Evolutionary conservation across 176 grass and related monocot genomes (phyloP), one percentile per base, ranked within the genome.

Genomic region (Phragmites australis): DNA sequence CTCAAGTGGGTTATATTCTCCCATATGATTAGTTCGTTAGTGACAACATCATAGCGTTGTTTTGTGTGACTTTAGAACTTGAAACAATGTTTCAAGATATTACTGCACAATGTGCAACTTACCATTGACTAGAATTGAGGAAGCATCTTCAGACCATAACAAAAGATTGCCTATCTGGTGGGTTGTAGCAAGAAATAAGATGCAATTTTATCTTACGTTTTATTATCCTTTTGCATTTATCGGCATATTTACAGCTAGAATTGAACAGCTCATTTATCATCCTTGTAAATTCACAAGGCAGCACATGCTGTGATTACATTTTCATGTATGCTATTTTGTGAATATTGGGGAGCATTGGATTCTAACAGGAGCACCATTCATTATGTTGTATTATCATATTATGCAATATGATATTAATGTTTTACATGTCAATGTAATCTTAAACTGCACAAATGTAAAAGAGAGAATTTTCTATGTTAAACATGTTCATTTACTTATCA

Each of bases 101-200:
- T 48, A 12, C 23, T 32, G 14, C 9, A 17, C 27, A 68, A 12
- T 68, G 6, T 67, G 10, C 19, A 57, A 66, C 32, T 62, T 63
- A 78, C 32, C 66, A 53, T 78, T 19, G 23, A 65, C 19, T 79
- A 54, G 8, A 47, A 34, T 64, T 71, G 19, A 27, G 40, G 47
- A 75, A 53, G 58, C 70, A 19, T 64, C 8, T 72, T 72, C 16
- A 5, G 44, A 63, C 4, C 37, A 31, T 44, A 63, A 23, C 30
- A 72, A 47, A 53, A 64, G 23, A 41, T 34, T 51, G 39, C 19
- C 21, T 34, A 18, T 62, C 22, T 29, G 0, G 27, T 64, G 4
- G 34, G 26, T 44, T 85, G 15, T 23, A 45, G 69, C 21, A 79
- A 60, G 1, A 44, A 41, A 31, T 18, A 2, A 64, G 6, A 15